phyloP scores from a whole-genome alignment of 345 rosid species.

The Brassica incana region DNA sequence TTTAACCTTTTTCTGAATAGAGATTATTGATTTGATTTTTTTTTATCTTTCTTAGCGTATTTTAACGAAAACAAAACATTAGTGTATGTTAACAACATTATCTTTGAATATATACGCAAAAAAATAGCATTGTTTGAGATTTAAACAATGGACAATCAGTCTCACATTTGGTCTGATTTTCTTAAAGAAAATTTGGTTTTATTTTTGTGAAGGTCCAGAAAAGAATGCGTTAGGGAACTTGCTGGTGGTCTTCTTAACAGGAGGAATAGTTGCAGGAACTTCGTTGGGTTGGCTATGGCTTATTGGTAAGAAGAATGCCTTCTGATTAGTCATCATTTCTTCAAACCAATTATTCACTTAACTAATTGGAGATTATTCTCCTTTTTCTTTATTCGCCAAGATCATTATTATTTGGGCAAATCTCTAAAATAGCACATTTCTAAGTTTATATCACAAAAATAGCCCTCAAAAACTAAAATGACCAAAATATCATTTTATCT shows the following conservation, averaged over 20 bases:
- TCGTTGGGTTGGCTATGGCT: constrained; percentile 89
- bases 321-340: constrained; percentile 28
- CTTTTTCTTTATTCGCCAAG: neutral
- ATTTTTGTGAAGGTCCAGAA: constrained; percentile 67
- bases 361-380: neutral
- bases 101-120: neutral
- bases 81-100: neutral
- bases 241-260: constrained; percentile 61
- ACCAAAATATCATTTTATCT: too few relatives aligned
- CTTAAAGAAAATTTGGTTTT: neutral
- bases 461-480: too few relatives aligned
- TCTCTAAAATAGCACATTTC: too few relatives aligned
- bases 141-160: neutral
- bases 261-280: constrained; percentile 75
- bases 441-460: too few relatives aligned
- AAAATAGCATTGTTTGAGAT: neutral
- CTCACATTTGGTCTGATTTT: constrained; percentile 1
- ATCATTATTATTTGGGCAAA: too few relatives aligned
- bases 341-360: neutral
- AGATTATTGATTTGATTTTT: neutral
- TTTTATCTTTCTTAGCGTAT: neutral
- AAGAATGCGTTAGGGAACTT: constrained; percentile 88
- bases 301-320: constrained; percentile 63
- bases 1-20: neutral
- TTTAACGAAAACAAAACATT: neutral